Percentiles rank a stretch among this genome's conserved stretches.
Evolutionary conservation across 2,329 filamentous ascomycete genomes (phyloP).

Genomic region (Epichloe aotearoae): DNA sequence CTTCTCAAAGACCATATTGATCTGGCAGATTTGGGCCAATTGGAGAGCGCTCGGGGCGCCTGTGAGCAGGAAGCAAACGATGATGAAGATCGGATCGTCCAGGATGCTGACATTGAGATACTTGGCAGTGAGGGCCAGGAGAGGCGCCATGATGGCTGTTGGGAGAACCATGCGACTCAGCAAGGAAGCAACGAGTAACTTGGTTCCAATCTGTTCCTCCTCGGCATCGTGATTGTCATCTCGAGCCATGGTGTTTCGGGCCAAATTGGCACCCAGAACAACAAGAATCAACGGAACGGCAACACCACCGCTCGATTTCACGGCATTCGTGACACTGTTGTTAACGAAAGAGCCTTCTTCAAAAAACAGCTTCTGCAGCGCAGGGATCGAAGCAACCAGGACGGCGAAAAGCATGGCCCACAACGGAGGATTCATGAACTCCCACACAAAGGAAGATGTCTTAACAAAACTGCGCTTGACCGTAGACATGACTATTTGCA

Average conservation of each 20-base stretch:
- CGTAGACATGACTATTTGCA: constrained; percentile 23
- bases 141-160: constrained; percentile 80
- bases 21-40: constrained; percentile 94
- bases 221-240: constrained; percentile 52
- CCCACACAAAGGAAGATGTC: constrained; percentile 58
- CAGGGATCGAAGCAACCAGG: constrained; percentile 75
- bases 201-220: constrained; percentile 54
- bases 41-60: constrained; percentile 90
- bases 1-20: constrained; percentile 90
- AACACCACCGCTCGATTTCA: constrained; percentile 75
- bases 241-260: constrained; percentile 72
- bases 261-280: constrained; percentile 87
- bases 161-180: constrained; percentile 87
- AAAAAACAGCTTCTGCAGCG: constrained; percentile 77
- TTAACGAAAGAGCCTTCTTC: constrained; percentile 76
- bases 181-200: constrained; percentile 73
- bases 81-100: constrained; percentile 94
- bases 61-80: constrained; percentile 92
- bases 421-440: constrained; percentile 95
- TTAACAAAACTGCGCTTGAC: constrained; percentile 24
- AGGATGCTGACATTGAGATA: constrained; percentile 87
- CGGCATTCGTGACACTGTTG: constrained; percentile 82
- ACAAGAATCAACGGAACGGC: constrained; percentile 92
- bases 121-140: constrained; percentile 78
- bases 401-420: constrained; percentile 96